phyloP scores from a whole-genome alignment of 2,329 filamentous ascomycete species.

The Alternaria rosae region DNA sequence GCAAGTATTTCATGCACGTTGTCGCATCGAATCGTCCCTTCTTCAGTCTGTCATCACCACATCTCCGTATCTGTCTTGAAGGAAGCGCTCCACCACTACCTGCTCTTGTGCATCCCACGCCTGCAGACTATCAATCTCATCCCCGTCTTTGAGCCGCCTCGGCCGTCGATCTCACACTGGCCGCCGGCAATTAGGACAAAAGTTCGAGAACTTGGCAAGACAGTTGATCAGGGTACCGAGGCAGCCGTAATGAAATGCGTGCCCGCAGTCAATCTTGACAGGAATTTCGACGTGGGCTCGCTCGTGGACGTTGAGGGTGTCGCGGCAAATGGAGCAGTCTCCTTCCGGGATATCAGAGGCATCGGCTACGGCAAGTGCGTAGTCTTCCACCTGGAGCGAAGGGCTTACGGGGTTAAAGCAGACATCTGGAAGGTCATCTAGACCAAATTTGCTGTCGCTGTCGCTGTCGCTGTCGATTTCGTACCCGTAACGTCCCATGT shows the following conservation, averaged over 20 bases:
- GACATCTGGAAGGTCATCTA: not conserved
- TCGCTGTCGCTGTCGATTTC: not conserved
- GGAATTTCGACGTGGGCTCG: not conserved
- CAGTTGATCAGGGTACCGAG: not conserved
- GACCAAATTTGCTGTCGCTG: not conserved
- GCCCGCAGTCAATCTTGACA: not conserved
- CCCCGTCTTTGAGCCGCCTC: not conserved
- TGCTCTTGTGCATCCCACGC: not conserved
- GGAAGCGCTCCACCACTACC: not conserved
- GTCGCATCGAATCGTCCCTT: no score
- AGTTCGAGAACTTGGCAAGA: not conserved
- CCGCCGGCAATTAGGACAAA: not conserved
- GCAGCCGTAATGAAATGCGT: not conserved
- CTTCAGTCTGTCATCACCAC: not conserved
- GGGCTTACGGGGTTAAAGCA: not conserved
- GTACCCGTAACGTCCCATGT: not conserved
- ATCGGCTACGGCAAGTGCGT: not conserved
- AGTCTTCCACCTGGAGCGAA: not conserved
- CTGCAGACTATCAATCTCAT: not conserved
- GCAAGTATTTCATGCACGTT: no score
- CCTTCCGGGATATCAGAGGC: not conserved
- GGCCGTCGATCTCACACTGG: not conserved
- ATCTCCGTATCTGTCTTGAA: not conserved
- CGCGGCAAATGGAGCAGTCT: not conserved
- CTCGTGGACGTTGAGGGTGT: not conserved